Conservation (phyloP, 805 yeast species). For the Myxozyma vanderwaltii region DNA sequence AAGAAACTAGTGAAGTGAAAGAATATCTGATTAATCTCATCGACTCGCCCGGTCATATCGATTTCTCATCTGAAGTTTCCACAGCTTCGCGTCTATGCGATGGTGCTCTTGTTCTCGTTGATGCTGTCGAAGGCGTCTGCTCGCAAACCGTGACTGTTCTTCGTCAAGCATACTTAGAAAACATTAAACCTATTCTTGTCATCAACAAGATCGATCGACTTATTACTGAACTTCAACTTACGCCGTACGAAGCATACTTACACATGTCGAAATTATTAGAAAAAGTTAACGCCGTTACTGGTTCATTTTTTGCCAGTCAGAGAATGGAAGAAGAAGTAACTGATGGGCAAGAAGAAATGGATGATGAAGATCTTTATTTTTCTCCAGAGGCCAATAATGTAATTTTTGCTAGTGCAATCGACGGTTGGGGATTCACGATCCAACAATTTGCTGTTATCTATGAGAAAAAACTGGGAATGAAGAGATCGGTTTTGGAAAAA, state of each 20-base stretch:
- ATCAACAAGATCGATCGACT: conserved; percentile 89
- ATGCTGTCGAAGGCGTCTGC: conserved; percentile 97
- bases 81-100: conserved; percentile 95
- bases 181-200: conserved; percentile 82
- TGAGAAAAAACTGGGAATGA: conserved; percentile 81
- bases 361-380: conserved; percentile 81
- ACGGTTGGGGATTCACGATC: conserved; percentile 97
- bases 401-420: conserved; percentile 85
- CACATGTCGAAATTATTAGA: conserved; percentile 81
- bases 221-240: conserved; percentile 74
- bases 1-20: conserved; percentile 45
- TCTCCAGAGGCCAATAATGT: conserved; percentile 87
- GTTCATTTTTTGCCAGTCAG: conserved; percentile 89
- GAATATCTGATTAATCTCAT: conserved; percentile 88
- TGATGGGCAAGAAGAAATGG: conserved; percentile 62
- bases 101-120: conserved; percentile 93
- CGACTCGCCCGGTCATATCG: conserved; percentile 99
- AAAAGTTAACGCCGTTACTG: conserved; percentile 92
- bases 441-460: conserved; percentile 86
- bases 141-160: conserved; percentile 95
- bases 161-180: conserved; percentile 94
- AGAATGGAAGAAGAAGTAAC: conserved; percentile 68
- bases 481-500: conserved; percentile 72
- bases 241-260: conserved; percentile 80
- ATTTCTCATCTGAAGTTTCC: conserved; percentile 93